phyloP scores from a whole-genome alignment of 208 protist genomes.

The Acanthamoeba culbertsoni region DNA sequence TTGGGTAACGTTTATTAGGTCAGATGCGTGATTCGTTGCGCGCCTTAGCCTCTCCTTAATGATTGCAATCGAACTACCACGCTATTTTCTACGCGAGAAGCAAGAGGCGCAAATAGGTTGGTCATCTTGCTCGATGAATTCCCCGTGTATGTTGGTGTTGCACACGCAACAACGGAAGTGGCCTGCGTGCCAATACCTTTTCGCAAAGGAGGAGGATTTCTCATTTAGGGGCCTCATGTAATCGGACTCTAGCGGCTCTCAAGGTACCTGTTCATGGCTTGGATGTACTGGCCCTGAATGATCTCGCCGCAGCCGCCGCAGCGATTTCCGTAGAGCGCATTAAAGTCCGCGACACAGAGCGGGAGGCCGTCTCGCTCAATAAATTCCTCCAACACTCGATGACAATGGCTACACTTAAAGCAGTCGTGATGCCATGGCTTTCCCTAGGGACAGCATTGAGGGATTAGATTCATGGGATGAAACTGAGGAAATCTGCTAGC shows the following conservation, averaged over 20 bases:
- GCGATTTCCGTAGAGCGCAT: neutral
- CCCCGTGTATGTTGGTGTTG: neutral
- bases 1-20: too few species aligned
- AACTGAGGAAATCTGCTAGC: neutral
- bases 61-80: too few species aligned
- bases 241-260: too few species aligned
- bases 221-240: too few species aligned
- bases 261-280: slow-evolving; percentile 22
- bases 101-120: neutral
- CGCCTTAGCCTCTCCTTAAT: too few species aligned
- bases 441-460: neutral
- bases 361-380: neutral
- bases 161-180: slow-evolving; percentile 31
- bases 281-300: slow-evolving; percentile 46
- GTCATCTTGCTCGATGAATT: slow-evolving; percentile 10
- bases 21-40: too few species aligned
- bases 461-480: neutral
- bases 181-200: slow-evolving; percentile 22
- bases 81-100: neutral
- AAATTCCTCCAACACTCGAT: slow-evolving; percentile 35
- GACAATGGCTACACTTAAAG: slow-evolving; percentile 31
- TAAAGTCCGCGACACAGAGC: neutral
- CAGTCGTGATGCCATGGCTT: slow-evolving; percentile 40
- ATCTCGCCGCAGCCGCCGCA: slow-evolving; percentile 38
- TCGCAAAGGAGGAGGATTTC: neutral